These are phyloP conservation scores for Penicillium subrubescens DNA, from an alignment of 495 filamentous ascomycete genomes.

Conservation along the genomic window DNA sequence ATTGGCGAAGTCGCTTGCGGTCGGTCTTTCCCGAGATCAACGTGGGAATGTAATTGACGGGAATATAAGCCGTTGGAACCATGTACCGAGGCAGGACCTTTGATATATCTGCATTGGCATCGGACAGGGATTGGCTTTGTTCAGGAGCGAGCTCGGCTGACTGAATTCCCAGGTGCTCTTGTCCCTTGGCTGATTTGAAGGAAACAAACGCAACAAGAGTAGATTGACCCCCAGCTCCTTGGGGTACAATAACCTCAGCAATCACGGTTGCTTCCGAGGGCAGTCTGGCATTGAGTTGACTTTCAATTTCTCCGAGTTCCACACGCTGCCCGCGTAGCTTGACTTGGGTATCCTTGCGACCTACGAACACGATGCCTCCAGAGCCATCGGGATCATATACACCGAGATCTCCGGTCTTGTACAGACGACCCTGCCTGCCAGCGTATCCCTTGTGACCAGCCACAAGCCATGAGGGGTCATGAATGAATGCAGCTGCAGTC, in stretches of 20 bases:
- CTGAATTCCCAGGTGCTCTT: slow-evolving; percentile 21
- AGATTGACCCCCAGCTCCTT: slow-evolving; percentile 32
- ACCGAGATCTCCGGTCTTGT: slow-evolving; percentile 57
- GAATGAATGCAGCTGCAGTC: slow-evolving; percentile 49
- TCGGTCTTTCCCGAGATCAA: slow-evolving; percentile 50
- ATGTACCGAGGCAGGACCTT: slow-evolving; percentile 47
- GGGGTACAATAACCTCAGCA: slow-evolving; percentile 42
- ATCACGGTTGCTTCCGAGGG: slow-evolving; percentile 36
- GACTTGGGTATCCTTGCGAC: slow-evolving; percentile 63
- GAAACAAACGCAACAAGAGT: slow-evolving; percentile 44
- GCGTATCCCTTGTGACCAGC: slow-evolving; percentile 36
- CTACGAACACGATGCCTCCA: slow-evolving; percentile 55
- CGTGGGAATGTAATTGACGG: slow-evolving; percentile 40
- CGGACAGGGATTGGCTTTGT: slow-evolving; percentile 22
- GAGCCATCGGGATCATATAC: slow-evolving; percentile 56
- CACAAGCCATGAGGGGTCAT: slow-evolving; percentile 50
- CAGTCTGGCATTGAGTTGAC: slow-evolving; percentile 36
- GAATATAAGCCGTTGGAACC: slow-evolving; percentile 49
- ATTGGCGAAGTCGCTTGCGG: slow-evolving; percentile 38
- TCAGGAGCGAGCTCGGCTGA: slow-evolving; percentile 23
- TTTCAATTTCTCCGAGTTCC: slow-evolving; percentile 59
- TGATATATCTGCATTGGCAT: slow-evolving; percentile 29
- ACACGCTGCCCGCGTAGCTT: slow-evolving; percentile 65
- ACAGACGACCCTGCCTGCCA: slow-evolving; percentile 44
- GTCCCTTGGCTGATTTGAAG: slow-evolving; percentile 26